phyloP scores from a whole-genome alignment of 768 basidiomycete genomes.

The Asterophora lycoperdoides region DNA sequence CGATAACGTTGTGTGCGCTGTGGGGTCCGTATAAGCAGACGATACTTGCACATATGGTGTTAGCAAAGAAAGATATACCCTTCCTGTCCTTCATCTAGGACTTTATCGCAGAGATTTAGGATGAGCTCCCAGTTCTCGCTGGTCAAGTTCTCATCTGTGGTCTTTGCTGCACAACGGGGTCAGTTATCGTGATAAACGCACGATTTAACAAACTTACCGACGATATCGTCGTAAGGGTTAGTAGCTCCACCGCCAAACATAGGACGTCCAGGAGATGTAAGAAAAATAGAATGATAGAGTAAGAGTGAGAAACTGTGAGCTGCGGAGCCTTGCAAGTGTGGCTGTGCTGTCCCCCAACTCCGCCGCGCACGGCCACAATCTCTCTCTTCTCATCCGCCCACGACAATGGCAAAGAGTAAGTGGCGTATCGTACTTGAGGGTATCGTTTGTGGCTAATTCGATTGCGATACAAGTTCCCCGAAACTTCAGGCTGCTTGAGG shows the following conservation, averaged over 20 bases:
- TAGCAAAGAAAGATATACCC: constrained; percentile 52
- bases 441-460: no score
- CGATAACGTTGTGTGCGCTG: constrained; percentile 85
- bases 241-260: constrained; percentile 72
- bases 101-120: constrained; percentile 93
- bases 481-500: constrained; percentile 94
- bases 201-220: constrained; percentile 47
- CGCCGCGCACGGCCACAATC: neutral
- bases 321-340: neutral
- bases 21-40: neutral
- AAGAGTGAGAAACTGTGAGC: neutral
- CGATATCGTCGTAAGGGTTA: constrained; percentile 88
- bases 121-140: constrained; percentile 96
- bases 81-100: constrained; percentile 79
- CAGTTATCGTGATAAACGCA: neutral
- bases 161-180: constrained; percentile 56
- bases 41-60: neutral
- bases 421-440: neutral
- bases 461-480: constrained; percentile 65
- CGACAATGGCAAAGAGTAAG: constrained; percentile 50
- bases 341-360: neutral
- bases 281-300: no score
- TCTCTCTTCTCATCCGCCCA: constrained; percentile 5
- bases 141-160: constrained; percentile 96
- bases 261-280: no score